These are phyloP conservation scores for Chaetomium globosum DNA, from an alignment of 2,329 filamentous ascomycete species.

Conservation along the genomic window DNA sequence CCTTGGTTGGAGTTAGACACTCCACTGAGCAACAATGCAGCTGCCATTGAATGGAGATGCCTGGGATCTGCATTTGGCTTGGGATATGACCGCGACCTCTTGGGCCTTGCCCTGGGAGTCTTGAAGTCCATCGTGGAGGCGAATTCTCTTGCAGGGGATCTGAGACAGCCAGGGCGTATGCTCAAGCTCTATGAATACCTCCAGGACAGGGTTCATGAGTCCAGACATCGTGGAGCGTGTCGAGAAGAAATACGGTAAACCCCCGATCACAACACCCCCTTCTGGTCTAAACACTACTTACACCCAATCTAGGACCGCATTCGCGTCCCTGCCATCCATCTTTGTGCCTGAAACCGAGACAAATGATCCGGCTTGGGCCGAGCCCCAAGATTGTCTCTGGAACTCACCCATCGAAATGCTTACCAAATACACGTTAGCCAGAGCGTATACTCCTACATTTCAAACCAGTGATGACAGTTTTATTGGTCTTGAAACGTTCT, in stretches of 20 bases:
- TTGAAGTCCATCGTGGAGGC: slow-evolving; percentile 20
- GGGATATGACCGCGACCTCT: slow-evolving; percentile 18
- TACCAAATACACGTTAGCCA: slow-evolving; percentile 19
- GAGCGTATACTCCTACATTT: slow-evolving; percentile 16
- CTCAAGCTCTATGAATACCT: slow-evolving; percentile 17
- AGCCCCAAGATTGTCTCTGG: slow-evolving; percentile 17
- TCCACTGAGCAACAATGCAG: slow-evolving; percentile 14
- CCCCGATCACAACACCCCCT: slow-evolving; percentile 8
- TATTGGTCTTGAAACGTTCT: slow-evolving; percentile 10
- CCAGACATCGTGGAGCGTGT: slow-evolving; percentile 12
- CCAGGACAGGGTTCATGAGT: slow-evolving; percentile 13
- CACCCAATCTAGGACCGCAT: slow-evolving; percentile 13
- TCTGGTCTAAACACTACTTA: slow-evolving; percentile 13
- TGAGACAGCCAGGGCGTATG: slow-evolving; percentile 10
- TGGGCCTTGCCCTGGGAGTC: slow-evolving; percentile 15
- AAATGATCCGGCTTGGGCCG: slow-evolving; percentile 15
- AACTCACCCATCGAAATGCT: slow-evolving; percentile 15
- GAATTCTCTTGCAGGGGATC: slow-evolving; percentile 13
- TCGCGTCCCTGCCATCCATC: slow-evolving; percentile 17
- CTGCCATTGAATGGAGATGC: slow-evolving; percentile 15
- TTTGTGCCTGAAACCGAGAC: slow-evolving; percentile 18
- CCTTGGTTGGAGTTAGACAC: slow-evolving; percentile 17
- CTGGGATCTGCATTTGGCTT: slow-evolving; percentile 16
- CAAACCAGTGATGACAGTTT: slow-evolving; percentile 7
- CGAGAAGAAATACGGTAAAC: slow-evolving; percentile 18